Evolutionary conservation across 768 basidiomycete genomes (phyloP), one percentile per base, ranked within the genome.

Genomic region (Amanita thiersii): DNA sequence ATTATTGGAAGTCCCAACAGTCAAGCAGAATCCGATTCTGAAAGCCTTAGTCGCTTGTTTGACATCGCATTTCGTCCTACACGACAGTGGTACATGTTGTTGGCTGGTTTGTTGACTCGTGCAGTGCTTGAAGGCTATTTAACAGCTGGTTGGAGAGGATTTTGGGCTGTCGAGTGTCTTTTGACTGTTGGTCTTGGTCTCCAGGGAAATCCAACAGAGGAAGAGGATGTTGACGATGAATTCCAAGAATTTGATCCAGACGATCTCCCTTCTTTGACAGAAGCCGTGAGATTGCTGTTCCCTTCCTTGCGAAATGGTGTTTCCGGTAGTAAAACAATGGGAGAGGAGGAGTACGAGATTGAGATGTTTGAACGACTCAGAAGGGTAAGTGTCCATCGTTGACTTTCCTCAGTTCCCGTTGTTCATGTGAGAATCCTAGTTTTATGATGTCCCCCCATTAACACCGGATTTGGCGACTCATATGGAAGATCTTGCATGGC

Each of bases 41-140:
- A 28, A 7, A 45, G 29, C 14, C 7, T 38, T 19, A 25, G 25
- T 30, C 34, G 64, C 45, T 58, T 64, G 50, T 69, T 69, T 32
- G 66, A 64, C 3, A 52, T 61, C n/a, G 79, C 81, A 0, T 57
- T 86, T 24, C 66, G 69, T 2, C 88, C 88, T 0, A 81, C 86
- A 19, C 63, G 73, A 18, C 77, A 79, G 48, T 92, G 89, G 89
- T 92, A 89, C 58, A 69, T 82, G 61, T 69, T 93, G 9, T 67
- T 90, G 11, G 75, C 76, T 0, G 80, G 84, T 1, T 63, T 93
- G 17, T 65, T 89, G 20, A 87, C 87, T 4, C 75, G 88, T n/a
- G 86, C 86, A 0, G 83, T 79, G 14, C 60, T 92, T 39, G 87
- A 93, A 53, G 89, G 89, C 0, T 92, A 91, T 54, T 68, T 91